Conservation (phyloP, 1,284 basidiomycete genomes). For the Rugiboletus extremiorientalis region DNA sequence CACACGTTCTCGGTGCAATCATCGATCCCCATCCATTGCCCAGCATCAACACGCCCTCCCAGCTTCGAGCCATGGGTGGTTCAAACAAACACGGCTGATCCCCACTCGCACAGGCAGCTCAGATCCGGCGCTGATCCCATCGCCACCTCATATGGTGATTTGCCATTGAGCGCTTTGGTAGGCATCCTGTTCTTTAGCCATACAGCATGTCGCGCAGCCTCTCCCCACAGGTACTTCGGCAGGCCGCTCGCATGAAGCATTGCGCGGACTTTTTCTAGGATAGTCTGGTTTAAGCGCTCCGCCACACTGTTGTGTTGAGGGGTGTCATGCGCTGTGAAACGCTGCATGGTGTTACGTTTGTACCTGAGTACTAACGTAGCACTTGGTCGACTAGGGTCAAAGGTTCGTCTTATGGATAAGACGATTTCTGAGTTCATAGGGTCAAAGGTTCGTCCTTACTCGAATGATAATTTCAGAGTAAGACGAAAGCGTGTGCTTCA, state of each 20-base stretch:
- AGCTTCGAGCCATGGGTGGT: too few relatives aligned
- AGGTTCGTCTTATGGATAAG: too few relatives aligned
- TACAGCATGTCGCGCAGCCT: neutral
- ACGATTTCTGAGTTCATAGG: too few relatives aligned
- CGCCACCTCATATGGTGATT: neutral
- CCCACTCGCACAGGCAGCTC: neutral
- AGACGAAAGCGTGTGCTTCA: too few relatives aligned
- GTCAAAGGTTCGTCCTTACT: too few relatives aligned
- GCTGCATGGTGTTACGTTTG: neutral
- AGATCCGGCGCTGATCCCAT: neutral
- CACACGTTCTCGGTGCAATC: too few relatives aligned
- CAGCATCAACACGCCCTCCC: too few relatives aligned
- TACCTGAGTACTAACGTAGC: too few relatives aligned
- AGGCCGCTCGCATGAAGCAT: constrained; percentile 1
- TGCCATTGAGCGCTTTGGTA: neutral
- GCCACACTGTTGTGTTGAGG: neutral
- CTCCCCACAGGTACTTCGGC: constrained; percentile 3
- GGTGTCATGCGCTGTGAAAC: neutral
- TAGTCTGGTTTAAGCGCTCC: neutral
- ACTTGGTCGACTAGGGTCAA: too few relatives aligned
- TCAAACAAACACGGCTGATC: too few relatives aligned
- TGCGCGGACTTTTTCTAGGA: neutral
- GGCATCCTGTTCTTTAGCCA: neutral
- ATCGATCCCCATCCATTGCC: too few relatives aligned
- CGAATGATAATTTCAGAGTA: too few relatives aligned